Evolutionary conservation across 805 yeast genomes (phyloP), one percentile per base, ranked within the genome.

Genomic region (Yarrowia porcina): DNA sequence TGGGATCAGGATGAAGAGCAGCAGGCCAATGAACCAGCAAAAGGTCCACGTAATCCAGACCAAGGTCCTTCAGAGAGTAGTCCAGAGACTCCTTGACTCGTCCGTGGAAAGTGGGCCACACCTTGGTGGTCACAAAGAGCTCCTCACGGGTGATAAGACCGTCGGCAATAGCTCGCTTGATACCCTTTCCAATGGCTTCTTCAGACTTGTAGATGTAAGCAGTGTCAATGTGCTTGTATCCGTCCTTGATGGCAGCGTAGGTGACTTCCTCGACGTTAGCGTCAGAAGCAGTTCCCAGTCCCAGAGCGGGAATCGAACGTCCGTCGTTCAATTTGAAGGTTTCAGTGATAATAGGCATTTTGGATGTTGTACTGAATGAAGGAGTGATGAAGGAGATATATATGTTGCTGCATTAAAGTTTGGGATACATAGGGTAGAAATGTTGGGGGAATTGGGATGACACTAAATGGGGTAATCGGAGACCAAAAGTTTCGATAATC

Each of bases 1-100:
- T 66, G 17, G 78, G 74, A 66, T 72, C 80, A 64, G 82, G 72
- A 7, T 52, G 42, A 1, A 56, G 39, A 12, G 87, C 77, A 42
- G 82, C 81, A 6, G 96, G 96, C 96, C 96, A 90, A 75, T 90
- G 96, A 72, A 89, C 80, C 70, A 90, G 79, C 71, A 85, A 85
- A 64, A 90, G 76, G 71, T 90, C 96, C 61, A 90, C 87, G 69
- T 90, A 90, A 57, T 87, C 93, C 67, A 88, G 70, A 0, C 85
- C 85, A 65, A 89, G 77, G 69, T 85, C 83, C 67, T 79, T 69
- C 69, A 89, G 77, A 7, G 92, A 86, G 56, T 74, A 76, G 11
- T 83, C 80, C 41, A 89, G 74, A 11, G 87, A 88, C 20, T 71
- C 75, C 35, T 70, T 81, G 12, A 85, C 85, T 21, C 73, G 65